These are phyloP conservation scores for Rhinocladiella mackenziei DNA, from an alignment of 2,329 filamentous ascomycete genomes.

Conservation along the genomic window DNA sequence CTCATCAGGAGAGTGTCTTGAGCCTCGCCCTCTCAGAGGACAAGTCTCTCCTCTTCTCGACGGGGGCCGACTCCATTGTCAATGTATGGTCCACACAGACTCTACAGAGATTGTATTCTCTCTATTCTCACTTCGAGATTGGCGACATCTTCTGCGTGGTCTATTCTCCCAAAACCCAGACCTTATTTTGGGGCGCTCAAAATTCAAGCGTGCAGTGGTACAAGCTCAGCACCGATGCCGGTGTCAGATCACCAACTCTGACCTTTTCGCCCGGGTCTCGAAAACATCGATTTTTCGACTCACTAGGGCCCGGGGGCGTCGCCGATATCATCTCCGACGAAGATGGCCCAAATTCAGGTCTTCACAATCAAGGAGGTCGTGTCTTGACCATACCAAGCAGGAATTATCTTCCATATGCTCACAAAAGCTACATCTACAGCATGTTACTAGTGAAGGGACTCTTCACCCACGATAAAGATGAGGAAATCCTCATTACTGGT, in stretches of 20 bases:
- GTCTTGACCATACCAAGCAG: conserved; percentile 76
- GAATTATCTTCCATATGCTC: conserved; percentile 81
- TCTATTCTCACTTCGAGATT: conserved; percentile 90
- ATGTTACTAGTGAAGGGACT: conserved; percentile 81
- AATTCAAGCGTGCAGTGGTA: conserved; percentile 67
- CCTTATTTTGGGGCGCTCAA: conserved; percentile 85
- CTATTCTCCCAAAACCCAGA: conserved; percentile 74
- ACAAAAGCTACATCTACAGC: conserved; percentile 93
- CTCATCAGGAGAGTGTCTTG: conserved; percentile 86
- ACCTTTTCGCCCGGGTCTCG: conserved; percentile 67
- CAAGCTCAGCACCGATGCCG: conserved; percentile 61
- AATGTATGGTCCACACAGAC: conserved; percentile 82
- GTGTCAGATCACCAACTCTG: conserved; percentile 58
- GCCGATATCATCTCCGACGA: conserved; percentile 50
- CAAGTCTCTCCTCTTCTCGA: conserved; percentile 76
- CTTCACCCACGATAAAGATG: conserved; percentile 63
- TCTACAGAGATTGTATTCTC: conserved; percentile 75
- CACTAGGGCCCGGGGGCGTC: conserved; percentile 74
- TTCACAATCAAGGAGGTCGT: conserved; percentile 55
- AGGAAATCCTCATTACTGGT: conserved; percentile 81
- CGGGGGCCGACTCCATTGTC: conserved; percentile 86
- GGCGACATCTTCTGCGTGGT: conserved; percentile 95
- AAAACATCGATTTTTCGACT: conserved; percentile 85
- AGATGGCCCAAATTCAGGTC: conserved; percentile 45
- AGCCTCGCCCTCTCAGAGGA: conserved; percentile 76